Percentiles rank a stretch among this genome's conserved stretches.
Evolutionary conservation across 2,329 filamentous ascomycete genomes (phyloP).

Genomic region (Sclerotinia sclerotiorum): DNA sequence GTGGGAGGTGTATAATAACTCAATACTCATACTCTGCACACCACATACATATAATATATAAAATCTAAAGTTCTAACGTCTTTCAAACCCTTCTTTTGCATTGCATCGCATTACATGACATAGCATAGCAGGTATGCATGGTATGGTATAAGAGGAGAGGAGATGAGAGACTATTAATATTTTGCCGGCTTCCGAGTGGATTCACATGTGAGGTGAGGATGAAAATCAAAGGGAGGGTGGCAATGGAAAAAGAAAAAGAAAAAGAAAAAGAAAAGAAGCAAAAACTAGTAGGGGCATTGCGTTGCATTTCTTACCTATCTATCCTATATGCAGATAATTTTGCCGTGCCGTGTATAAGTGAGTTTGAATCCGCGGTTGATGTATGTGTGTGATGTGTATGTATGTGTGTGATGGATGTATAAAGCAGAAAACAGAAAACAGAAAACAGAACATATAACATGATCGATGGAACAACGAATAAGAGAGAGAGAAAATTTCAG

Average conservation of each 20-base stretch:
- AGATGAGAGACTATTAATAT: not conserved
- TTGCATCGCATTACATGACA: conserved; percentile 3
- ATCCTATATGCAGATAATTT: not conserved
- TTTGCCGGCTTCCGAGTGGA: conserved; percentile 22
- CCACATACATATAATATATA: conserved; percentile 17
- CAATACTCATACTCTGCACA: no score
- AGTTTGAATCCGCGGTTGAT: not conserved
- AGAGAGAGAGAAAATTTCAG: not conserved
- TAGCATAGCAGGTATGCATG: not conserved
- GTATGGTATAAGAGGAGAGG: not conserved
- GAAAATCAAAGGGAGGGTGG: conserved; percentile 10
- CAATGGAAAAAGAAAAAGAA: not conserved
- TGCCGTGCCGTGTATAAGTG: conserved; percentile 14
- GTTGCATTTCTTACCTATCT: no score
- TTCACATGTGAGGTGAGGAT: no score
- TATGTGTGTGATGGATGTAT: no score
- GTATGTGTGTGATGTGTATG: no score
- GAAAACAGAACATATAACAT: not conserved
- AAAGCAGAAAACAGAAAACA: not conserved
- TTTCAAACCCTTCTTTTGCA: conserved; percentile 28
- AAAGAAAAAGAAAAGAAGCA: no score
- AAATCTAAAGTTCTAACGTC: conserved; percentile 25
- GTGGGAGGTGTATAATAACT: conserved; percentile 19
- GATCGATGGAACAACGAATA: conserved; percentile 12
- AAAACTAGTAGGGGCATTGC: not conserved